phyloP scores from a whole-genome alignment of 306 rosid species.

The Trifolium subterraneum region DNA sequence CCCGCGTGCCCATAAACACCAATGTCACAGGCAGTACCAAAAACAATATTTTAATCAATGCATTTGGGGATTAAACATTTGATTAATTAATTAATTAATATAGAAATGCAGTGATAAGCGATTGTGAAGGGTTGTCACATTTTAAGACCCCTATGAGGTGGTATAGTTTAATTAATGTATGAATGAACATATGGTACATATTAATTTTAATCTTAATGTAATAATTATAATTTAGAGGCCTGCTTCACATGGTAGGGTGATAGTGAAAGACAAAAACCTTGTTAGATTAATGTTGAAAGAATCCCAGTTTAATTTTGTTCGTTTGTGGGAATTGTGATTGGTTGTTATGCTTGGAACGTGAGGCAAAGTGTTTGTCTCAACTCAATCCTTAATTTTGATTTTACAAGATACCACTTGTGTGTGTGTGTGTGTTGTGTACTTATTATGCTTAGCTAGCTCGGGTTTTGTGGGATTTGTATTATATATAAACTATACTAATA shows the following conservation, averaged over 20 bases:
- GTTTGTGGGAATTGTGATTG: slow-evolving; percentile 46
- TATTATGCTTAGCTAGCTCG: slow-evolving; percentile 37
- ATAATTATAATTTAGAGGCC: slow-evolving; percentile 42
- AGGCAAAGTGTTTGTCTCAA: slow-evolving; percentile 61
- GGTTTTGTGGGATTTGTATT: slow-evolving; percentile 41
- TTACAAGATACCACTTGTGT: slow-evolving; percentile 30
- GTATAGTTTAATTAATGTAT: not conserved
- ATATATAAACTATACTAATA: not conserved
- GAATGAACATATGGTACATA: slow-evolving; percentile 16
- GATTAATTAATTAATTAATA: slow-evolving; percentile 53
- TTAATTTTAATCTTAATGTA: not conserved
- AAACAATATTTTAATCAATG: slow-evolving; percentile 27
- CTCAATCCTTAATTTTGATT: slow-evolving; percentile 45
- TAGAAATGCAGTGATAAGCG: slow-evolving; percentile 47
- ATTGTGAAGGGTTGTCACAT: slow-evolving; percentile 59
- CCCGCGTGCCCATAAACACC: slow-evolving; percentile 53
- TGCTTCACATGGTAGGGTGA: slow-evolving; percentile 75
- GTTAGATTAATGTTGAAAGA: slow-evolving; percentile 58
- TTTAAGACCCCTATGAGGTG: slow-evolving; percentile 37
- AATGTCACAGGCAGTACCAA: slow-evolving; percentile 38
- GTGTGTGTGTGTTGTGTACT: not conserved
- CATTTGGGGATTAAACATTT: slow-evolving; percentile 38
- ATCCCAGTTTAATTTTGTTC: slow-evolving; percentile 81
- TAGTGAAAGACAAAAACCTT: slow-evolving; percentile 50
- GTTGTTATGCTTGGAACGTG: slow-evolving; percentile 70